Conservation (phyloP, 2,329 filamentous ascomycete species). For the Blastomyces silverae region DNA sequence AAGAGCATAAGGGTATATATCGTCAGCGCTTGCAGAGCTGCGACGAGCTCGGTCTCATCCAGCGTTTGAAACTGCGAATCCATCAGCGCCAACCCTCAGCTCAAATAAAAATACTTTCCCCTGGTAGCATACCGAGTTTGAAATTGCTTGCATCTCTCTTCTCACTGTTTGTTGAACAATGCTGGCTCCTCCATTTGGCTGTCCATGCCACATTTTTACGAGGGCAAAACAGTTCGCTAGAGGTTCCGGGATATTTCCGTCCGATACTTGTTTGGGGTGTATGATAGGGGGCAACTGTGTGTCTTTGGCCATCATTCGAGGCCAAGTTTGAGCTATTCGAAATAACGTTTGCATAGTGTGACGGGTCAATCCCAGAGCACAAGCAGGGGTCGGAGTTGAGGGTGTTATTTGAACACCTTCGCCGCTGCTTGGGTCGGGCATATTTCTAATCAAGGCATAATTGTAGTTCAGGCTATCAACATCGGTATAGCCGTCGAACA, state of each 20-base stretch:
- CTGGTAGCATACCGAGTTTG: slow-evolving; percentile 27
- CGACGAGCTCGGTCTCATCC: slow-evolving; percentile 31
- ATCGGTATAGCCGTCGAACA: background rate
- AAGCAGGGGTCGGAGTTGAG: background rate
- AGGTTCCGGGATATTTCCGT: slow-evolving; percentile 25
- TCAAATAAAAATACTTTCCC: background rate
- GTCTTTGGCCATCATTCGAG: slow-evolving; percentile 36
- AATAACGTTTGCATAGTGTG: slow-evolving; percentile 34
- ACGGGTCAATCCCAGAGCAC: background rate
- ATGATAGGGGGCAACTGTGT: slow-evolving; percentile 36
- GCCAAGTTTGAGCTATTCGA: slow-evolving; percentile 35
- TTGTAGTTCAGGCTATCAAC: background rate
- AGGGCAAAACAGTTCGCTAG: slow-evolving; percentile 35
- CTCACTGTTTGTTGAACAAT: slow-evolving; percentile 31
- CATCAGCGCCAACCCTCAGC: background rate
- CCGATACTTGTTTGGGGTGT: slow-evolving; percentile 27
- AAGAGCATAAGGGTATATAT: slow-evolving; percentile 38
- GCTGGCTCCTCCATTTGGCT: slow-evolving; percentile 27
- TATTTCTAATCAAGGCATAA: slow-evolving; percentile 4
- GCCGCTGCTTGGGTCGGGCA: background rate
- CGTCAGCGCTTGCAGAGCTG: slow-evolving; percentile 34
- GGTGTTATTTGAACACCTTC: background rate
- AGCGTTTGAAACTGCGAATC: slow-evolving; percentile 29
- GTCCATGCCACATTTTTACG: slow-evolving; percentile 36
- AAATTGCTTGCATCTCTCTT: slow-evolving; percentile 30